Conservation (phyloP, 352 stramenopile species). For the Pythium phragmiticola region DNA sequence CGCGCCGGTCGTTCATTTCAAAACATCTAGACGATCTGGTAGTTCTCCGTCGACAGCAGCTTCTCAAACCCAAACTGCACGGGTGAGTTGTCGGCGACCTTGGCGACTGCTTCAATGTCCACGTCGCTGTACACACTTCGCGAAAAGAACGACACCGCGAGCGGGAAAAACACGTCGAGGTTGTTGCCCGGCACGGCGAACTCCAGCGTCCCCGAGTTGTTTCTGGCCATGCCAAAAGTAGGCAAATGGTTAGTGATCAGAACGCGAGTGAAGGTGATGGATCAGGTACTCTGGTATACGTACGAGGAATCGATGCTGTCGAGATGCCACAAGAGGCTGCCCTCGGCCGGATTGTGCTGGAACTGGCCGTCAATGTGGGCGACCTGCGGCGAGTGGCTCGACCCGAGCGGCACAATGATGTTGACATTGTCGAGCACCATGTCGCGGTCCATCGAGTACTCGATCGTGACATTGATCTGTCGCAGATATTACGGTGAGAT, state of each 20-base stretch:
- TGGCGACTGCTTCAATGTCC: conserved; percentile 72
- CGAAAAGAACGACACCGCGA: conserved; percentile 89
- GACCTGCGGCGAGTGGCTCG: conserved; percentile 65
- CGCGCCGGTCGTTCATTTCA: not conserved
- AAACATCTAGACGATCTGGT: conserved; percentile 85
- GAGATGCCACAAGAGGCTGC: conserved; percentile 79
- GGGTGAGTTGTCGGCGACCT: conserved; percentile 67
- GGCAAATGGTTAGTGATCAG: not conserved
- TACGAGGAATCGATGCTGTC: conserved; percentile 76
- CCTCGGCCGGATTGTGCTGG: conserved; percentile 78
- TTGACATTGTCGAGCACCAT: conserved; percentile 90
- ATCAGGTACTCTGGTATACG: conserved; percentile 21
- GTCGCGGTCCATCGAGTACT: conserved; percentile 86
- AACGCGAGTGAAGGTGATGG: not conserved
- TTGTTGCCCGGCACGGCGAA: conserved; percentile 80
- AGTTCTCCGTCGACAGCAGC: conserved; percentile 83
- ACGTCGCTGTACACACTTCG: conserved; percentile 86
- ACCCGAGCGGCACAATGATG: conserved; percentile 77
- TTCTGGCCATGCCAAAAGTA: conserved; percentile 34
- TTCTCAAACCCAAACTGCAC: conserved; percentile 86
- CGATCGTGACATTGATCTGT: conserved; percentile 83
- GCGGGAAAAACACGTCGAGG: conserved; percentile 85
- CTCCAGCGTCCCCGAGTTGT: conserved; percentile 79
- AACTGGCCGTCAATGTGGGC: conserved; percentile 83
- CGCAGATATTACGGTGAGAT: not conserved